Evolutionary conservation across 495 filamentous ascomycete genomes (phyloP).

Genomic region (Aspergillus saccharolyticus): DNA sequence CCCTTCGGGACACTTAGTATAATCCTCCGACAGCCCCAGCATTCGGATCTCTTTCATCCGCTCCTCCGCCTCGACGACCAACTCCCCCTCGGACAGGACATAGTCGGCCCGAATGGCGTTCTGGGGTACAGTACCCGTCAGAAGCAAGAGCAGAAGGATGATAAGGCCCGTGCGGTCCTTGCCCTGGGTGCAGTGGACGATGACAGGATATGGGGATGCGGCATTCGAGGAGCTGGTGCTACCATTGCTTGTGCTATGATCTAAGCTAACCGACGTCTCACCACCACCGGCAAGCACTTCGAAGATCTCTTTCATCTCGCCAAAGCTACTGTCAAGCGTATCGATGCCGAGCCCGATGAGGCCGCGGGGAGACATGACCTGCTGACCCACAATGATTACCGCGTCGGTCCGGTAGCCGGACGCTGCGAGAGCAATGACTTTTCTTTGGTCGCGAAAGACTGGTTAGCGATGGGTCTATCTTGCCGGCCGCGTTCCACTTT

Average conservation of each 20-base stretch:
- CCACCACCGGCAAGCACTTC: conserved; percentile 41
- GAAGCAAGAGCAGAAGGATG: conserved; percentile 57
- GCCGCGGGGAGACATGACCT: conserved; percentile 65
- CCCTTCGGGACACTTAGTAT: conserved; percentile 54
- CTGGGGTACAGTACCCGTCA: conserved; percentile 49
- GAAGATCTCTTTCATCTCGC: conserved; percentile 58
- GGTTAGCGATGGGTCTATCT: background rate
- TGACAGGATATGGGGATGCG: conserved; percentile 16
- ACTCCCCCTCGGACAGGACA: conserved; percentile 53
- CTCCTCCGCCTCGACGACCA: conserved; percentile 54
- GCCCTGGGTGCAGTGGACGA: conserved; percentile 83
- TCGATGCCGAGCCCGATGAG: conserved; percentile 61
- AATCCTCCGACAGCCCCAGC: conserved; percentile 64
- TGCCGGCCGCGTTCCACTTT: background rate
- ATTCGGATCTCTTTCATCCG: conserved; percentile 61
- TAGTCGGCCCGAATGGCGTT: conserved; percentile 64
- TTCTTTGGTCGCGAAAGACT: conserved; percentile 29
- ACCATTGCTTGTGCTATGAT: conserved; percentile 4
- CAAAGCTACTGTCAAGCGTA: conserved; percentile 56
- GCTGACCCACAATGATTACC: conserved; percentile 57
- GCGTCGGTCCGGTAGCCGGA: conserved; percentile 63
- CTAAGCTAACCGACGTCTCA: background rate
- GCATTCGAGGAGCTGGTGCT: conserved; percentile 1
- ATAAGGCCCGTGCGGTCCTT: conserved; percentile 81
- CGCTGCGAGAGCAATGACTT: conserved; percentile 54